These are phyloP conservation scores for Sporothrix curviconia DNA, from an alignment of 2,329 filamentous ascomycete genomes.

Conservation along the genomic window DNA sequence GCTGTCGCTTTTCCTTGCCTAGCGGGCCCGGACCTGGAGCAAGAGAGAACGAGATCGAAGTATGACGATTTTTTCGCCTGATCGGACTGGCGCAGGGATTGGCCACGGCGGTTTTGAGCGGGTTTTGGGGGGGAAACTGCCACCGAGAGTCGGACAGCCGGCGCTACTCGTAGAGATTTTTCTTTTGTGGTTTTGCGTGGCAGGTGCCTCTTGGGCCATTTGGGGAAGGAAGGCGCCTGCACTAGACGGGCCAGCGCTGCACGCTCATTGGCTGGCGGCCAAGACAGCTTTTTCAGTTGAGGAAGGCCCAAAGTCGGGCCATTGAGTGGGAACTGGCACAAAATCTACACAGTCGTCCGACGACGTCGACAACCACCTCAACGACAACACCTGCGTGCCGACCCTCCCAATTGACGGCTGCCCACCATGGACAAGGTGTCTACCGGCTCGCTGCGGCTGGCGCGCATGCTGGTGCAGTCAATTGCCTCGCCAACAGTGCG, in stretches of 20 bases:
- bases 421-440: slow-evolving; percentile 38
- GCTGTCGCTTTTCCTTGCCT: neutral
- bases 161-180: neutral
- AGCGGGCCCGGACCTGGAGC: neutral
- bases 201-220: neutral
- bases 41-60: slow-evolving; percentile 9
- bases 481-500: slow-evolving; percentile 18
- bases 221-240: neutral
- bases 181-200: neutral
- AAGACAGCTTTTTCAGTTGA: slow-evolving; percentile 9
- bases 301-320: neutral
- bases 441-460: slow-evolving; percentile 36
- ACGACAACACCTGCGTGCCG: neutral
- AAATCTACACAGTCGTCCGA: neutral
- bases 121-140: neutral
- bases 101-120: neutral
- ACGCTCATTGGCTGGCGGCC: slow-evolving; percentile 9
- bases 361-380: neutral
- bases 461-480: slow-evolving; percentile 33
- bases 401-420: neutral
- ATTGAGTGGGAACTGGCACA: neutral
- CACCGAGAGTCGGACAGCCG: slow-evolving; percentile 11
- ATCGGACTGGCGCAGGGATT: too few relatives aligned
- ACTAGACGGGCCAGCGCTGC: neutral
- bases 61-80: slow-evolving; percentile 12